Base-by-base conservation (phyloP, 106 monocot genomes). In the Xerophyta viscosa region DNA sequence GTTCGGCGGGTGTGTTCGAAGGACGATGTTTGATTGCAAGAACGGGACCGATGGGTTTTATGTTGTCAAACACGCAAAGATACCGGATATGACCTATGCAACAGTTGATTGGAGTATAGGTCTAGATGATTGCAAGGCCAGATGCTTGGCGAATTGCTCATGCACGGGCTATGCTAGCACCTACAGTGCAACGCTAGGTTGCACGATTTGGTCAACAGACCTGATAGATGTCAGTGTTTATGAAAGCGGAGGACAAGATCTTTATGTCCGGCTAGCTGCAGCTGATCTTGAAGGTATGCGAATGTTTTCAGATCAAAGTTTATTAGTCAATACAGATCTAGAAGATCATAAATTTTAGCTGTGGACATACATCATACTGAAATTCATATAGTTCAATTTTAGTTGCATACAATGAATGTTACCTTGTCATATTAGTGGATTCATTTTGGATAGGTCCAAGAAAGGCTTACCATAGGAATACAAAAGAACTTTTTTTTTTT, bases 261-360 rank as follows among this genome's bases (percentile, higher is more conserved):
- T 76, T 2, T 69, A 62, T 21, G 54, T 76, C 13, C 25, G 62
- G 47, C 14, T 74, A 20, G 67, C 74, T 17, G 53, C 58, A 1
- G 12, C 54, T 25, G 76, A 76, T 46, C 22, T 67, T n/a, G n/a
- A n/a, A 17, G 74, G 74, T 74, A 73, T 15, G 57, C 42, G 8
- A 8, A 46, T n/a, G 13, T 46, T 46, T 7, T 18, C 20, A 7
- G 20, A 46, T 18, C 7, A 17, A 9, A 44, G 43, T 3, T 14
- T 3, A 44, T 9, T 44, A 3, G 17, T 4, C 6, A 8, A 8
- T 44, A 3, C 6, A 14, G 6, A 14, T 3, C 33, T 6, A 36
- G 11, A 36, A 11, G n/a, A n/a, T n/a, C n/a, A n/a, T 36, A 36
- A 36, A 36, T 36, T 36, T 36, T 6, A 36, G 11, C 5, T 36